Base-by-base conservation (phyloP, 2,329 filamentous ascomycete species). In the Fusarium verticillioides region DNA sequence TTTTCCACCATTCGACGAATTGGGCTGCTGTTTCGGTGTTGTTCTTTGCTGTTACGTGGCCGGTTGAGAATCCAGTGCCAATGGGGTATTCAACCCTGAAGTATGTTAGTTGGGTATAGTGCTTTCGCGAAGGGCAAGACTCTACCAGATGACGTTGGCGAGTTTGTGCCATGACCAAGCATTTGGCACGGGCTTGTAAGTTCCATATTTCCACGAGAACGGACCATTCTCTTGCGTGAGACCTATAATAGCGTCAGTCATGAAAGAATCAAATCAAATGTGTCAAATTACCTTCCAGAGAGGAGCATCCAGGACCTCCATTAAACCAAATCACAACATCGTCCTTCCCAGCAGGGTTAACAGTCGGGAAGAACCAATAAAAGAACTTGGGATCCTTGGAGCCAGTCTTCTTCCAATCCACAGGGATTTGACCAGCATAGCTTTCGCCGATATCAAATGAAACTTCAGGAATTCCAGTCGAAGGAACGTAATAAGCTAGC, bases 311-410 rank as follows among this genome's bases (percentile, higher is more conserved):
- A 11, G 74, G 74, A 3, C 74, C 74, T 26, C 74, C 74, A 2
- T 76, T 76, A 8, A 76, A 61, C 74, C 74, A 76, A 28, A 76
- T 76, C 1, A 76, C 58, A 13, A 76, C 62, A 30, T 76, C 74
- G 8, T 76, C 74, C 12, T 76, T 76, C 9, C 74, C 74, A 23
- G 62, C 69, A 2, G 74, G 74, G 19, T 76, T 76, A 6, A 71
- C 72, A 4, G 74, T 76, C 0, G 74, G 74, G 13, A 76, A 75
- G 19, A 76, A 76, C 74, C 74, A 76, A 32, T 73, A 76, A 9
- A 71, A 75, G 53, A 76, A 75, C 15, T 75, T 76, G 10, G 72
- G 54, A 15, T 74, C 68, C 7, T 69, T 58, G 13, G 54, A 47
- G 2, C 65, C 60, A 3, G 53, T 56, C 13, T 75, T 61, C 7